Base-by-base conservation (phyloP, 371 early-diverging fungal species). In the Lichtheimia ramosa region DNA sequence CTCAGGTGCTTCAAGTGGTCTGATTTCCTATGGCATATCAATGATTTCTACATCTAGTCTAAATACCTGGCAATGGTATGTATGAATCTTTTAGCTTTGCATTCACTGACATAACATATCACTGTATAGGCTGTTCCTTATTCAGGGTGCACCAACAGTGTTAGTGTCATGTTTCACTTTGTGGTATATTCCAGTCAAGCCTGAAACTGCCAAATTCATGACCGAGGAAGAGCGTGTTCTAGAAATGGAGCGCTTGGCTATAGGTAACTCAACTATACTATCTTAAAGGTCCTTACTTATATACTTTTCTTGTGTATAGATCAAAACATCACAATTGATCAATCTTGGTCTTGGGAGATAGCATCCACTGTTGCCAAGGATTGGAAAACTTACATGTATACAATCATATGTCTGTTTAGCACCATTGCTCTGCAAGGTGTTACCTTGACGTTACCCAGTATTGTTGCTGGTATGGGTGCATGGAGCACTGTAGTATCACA, bases 151-250 rank as follows among this genome's bases (percentile, higher is more conserved):
- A 1, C 74, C 80, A 0, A 71, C 80, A 6, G 57, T 80, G 10
- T 12, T 82, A 0, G 40, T 81, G 27, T 68, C 79, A 3, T 34
- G 52, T 6, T 64, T 79, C 4, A 64, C 71, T 3, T 64, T 59
- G 23, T 79, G 59, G 59, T 62, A 68, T 14, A 63, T 90, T 10
- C 86, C 91, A 3, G 72, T 83, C 52, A 73, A 62, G 10, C 87
- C 88, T 0, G 75, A 77, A 23, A 79, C 70, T 0, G 78, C 85
- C 1, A 64, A 55, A 25, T 88, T 81, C 62, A 63, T 90, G 27
- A 83, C 75, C 8, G 56, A 71, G 0, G 70, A 76, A 57, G 87
- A 90, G 62, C 56, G 71, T n/a, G 66, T 65, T 3, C 52, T 81
- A n/a, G 79, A 77, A 0, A 60, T 64, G 1, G 43, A 61, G 39